Base-by-base conservation (phyloP, 2,329 filamentous ascomycete species). In the Nigrospora oryzae region DNA sequence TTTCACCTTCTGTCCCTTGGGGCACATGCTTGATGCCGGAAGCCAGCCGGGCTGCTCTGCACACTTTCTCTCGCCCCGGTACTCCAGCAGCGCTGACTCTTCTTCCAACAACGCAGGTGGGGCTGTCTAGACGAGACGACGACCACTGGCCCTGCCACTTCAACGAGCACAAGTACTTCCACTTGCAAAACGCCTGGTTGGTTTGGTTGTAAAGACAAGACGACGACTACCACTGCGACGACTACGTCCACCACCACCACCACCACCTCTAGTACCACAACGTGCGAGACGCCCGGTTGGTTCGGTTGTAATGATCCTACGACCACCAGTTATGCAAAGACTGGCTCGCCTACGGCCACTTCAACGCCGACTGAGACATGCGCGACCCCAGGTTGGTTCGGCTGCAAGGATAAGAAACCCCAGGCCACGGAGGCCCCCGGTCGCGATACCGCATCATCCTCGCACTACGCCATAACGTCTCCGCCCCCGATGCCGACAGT, bases 91-190 rank as follows among this genome's bases (percentile, higher is more conserved):
- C 23, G 23, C 23, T 43, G 14, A 16, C 12, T 28, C n/a, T 33
- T 16, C 16, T 34, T 23, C 5, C 8, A 17, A 38, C n/a, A 32
- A 30, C n/a, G 32, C 38, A 42, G 46, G 75, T 84, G 84, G 53
- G 80, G 81, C 3, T 83, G 80, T 61, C 79, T 81, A 30, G 80
- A 79, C 49, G 63, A 67, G 45, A 61, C 67, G 42, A 65, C 67
- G 0, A 61, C 62, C 2, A 63, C 13, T 10, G 30, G 13, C 33
- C 19, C 40, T 30, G 56, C 57, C 10, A 41, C 8, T 15, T 57
- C 59, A 4, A 54, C 61, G 8, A 66, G 63, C 1, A 68, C 65
- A 1, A 63, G 63, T 3, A 58, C 59, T 5, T 58, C 56, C 5
- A 55, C 56, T 12, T 42, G 55, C 7, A 58, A 56, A 6, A 52